Conservation (phyloP, 768 basidiomycete species). For the Coprinopsis cinerea region DNA sequence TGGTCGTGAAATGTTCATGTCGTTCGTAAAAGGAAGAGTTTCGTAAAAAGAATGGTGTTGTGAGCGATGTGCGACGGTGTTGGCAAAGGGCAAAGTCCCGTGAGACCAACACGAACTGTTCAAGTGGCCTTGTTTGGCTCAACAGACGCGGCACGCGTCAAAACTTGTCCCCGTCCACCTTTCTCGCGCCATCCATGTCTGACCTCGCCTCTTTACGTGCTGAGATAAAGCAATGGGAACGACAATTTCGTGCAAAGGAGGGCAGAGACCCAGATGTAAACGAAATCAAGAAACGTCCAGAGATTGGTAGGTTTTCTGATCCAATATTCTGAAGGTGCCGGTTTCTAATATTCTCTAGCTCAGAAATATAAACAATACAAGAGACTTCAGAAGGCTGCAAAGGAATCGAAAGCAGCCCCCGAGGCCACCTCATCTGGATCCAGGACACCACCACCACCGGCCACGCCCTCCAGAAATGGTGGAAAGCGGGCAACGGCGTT, state of each 20-base stretch:
- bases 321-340: conserved; percentile 5
- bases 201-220: conserved; percentile 49
- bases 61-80: not conserved
- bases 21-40: conserved; percentile 13
- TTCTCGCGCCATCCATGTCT: conserved; percentile 24
- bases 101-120: conserved; percentile 1
- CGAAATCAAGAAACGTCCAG: conserved; percentile 59
- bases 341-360: conserved; percentile 36
- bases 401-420: not conserved
- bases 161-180: conserved; percentile 7
- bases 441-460: not conserved
- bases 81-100: conserved; percentile 21
- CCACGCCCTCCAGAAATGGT: not conserved
- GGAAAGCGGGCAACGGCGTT: too few relatives aligned
- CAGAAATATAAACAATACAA: conserved; percentile 82
- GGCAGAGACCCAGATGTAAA: conserved; percentile 58
- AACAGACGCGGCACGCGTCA: conserved; percentile 31
- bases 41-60: not conserved
- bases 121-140: conserved; percentile 26
- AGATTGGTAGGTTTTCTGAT: conserved; percentile 47
- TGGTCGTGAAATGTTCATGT: conserved; percentile 32
- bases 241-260: conserved; percentile 50
- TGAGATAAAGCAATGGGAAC: conserved; percentile 78
- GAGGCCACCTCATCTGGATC: not conserved
- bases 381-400: conserved; percentile 51